Evolutionary conservation across 2,329 filamentous ascomycete genomes (phyloP).

Genomic region (Pseudogymnoascus sp.): DNA sequence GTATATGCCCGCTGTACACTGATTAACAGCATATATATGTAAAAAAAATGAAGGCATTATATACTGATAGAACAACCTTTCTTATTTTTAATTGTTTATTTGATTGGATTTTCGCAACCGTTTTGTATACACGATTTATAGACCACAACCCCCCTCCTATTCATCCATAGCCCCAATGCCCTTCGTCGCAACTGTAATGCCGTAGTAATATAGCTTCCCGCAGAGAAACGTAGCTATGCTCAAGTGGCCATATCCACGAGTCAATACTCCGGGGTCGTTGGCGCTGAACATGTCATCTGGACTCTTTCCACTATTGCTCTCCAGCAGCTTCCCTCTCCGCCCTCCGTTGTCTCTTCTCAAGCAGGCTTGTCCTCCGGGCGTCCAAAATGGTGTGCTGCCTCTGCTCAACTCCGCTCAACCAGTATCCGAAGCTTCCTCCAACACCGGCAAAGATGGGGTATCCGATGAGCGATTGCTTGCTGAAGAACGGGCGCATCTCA

Average conservation of each 20-base stretch:
- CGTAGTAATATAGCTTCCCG: neutral
- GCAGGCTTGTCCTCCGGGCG: slow-evolving; percentile 68
- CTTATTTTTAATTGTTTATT: slow-evolving; percentile 4
- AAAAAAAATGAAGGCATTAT: neutral
- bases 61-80: neutral
- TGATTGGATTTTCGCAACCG: slow-evolving; percentile 5
- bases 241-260: neutral
- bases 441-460: slow-evolving; percentile 84
- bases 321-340: slow-evolving; percentile 54
- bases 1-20: neutral
- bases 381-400: slow-evolving; percentile 68
- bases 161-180: neutral
- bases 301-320: slow-evolving; percentile 20
- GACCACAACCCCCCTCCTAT: neutral
- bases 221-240: neutral
- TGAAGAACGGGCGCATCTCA: slow-evolving; percentile 94
- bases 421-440: slow-evolving; percentile 92
- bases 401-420: slow-evolving; percentile 84
- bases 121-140: slow-evolving; percentile 1
- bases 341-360: slow-evolving; percentile 83
- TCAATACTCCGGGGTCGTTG: neutral
- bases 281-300: neutral
- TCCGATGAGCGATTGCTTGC: slow-evolving; percentile 73
- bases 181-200: neutral
- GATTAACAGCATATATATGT: neutral